A percentile compares a stretch with the other conserved stretches of the same genome.
phyloP scores from a whole-genome alignment of 805 yeast species.

The Ogataea paradorogensis region DNA sequence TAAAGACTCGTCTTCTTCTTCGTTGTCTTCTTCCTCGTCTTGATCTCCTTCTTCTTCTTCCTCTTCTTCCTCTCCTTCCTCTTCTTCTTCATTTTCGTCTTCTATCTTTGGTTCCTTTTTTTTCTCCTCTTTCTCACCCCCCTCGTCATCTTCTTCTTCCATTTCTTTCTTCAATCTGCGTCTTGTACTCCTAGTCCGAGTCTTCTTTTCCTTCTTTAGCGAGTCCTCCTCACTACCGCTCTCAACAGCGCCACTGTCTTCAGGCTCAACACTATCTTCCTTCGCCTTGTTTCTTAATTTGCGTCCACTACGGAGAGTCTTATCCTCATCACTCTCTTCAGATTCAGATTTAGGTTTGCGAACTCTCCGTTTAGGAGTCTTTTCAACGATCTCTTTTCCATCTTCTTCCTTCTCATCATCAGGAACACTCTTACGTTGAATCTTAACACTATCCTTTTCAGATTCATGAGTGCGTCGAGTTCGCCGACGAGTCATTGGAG shows the following conservation, averaged over 20 bases:
- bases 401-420: conserved; percentile 6
- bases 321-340: conserved; percentile 7
- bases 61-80: conserved; percentile 1
- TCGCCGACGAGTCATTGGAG: conserved; percentile 6
- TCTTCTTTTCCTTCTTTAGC: conserved; percentile 5
- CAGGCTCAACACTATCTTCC: conserved; percentile 7
- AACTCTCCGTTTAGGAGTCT: conserved; percentile 2
- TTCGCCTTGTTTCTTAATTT: conserved; percentile 11
- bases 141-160: conserved; percentile 7
- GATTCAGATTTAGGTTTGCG: conserved; percentile 3
- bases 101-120: neutral
- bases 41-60: conserved; percentile 8
- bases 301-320: conserved; percentile 10
- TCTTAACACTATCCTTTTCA: conserved; percentile 5
- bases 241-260: conserved; percentile 1
- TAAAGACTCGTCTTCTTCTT: conserved; percentile 5
- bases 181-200: conserved; percentile 17
- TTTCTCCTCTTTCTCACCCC: conserved; percentile 4
- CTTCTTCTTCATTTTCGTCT: conserved; percentile 1
- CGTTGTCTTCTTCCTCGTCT: conserved; percentile 4
- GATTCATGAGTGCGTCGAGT: conserved; percentile 1
- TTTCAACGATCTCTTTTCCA: no score
- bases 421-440: conserved; percentile 2
- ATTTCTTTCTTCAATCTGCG: conserved; percentile 19
- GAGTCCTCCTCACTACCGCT: conserved; percentile 3